Conservation (phyloP, 1,284 basidiomycete species). For the Irpex sp. region DNA sequence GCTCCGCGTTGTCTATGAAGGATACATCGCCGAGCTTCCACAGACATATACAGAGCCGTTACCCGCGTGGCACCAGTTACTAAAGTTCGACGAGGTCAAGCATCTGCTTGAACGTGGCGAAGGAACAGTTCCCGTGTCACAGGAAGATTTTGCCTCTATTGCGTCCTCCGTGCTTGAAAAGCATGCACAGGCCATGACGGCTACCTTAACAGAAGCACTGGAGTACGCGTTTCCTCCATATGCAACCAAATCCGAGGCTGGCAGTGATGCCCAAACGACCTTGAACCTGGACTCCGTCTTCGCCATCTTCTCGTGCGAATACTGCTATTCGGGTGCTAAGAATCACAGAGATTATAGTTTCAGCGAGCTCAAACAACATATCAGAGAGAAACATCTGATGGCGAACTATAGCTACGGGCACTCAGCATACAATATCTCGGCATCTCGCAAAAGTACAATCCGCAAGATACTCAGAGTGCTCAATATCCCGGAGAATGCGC, state of each 20-base stretch:
- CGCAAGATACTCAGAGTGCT: background rate
- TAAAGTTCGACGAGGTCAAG: background rate
- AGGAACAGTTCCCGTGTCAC: background rate
- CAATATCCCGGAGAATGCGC: background rate
- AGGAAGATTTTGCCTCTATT: background rate
- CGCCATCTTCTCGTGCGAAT: background rate
- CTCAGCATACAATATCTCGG: background rate
- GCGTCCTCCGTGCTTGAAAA: background rate
- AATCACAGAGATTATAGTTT: background rate
- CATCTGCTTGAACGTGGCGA: background rate
- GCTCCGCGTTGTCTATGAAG: background rate
- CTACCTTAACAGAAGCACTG: background rate
- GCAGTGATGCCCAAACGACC: background rate
- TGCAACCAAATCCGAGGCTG: background rate
- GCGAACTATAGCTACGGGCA: background rate
- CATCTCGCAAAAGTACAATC: background rate
- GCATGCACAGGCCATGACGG: background rate
- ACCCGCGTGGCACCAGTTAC: background rate
- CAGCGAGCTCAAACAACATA: background rate
- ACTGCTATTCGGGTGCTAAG: too few species aligned
- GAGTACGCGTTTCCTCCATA: background rate
- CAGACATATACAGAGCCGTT: background rate
- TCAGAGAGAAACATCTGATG: background rate
- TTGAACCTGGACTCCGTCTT: background rate
- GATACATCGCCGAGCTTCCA: background rate